Percentiles rank a stretch among this genome's conserved stretches.
Evolutionary conservation across 176 grass and related monocot genomes (phyloP).

Genomic region (Avena insularis): DNA sequence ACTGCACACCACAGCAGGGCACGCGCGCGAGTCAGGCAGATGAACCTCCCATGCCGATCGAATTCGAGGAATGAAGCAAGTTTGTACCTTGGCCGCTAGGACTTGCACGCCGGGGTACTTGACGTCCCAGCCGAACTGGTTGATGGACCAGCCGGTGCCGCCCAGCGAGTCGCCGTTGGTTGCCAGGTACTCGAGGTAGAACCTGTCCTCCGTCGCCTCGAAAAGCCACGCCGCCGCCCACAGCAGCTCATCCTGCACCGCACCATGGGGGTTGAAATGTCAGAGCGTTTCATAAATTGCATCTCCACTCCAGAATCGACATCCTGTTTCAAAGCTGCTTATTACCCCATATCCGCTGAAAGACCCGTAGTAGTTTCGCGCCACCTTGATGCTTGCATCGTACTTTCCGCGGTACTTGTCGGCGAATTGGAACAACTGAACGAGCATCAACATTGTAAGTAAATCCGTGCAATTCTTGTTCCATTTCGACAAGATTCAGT

Average conservation of each 20-base stretch:
- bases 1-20: constrained; percentile 25
- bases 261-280: neutral
- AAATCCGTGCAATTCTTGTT: neutral
- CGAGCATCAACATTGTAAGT: neutral
- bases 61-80: neutral
- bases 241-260: constrained; percentile 76
- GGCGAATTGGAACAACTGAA: constrained; percentile 79
- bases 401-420: constrained; percentile 94
- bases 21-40: neutral
- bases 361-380: constrained; percentile 77
- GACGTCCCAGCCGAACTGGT: constrained; percentile 95
- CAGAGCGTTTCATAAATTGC: neutral
- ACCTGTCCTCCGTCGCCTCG: constrained; percentile 67
- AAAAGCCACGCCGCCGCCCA: constrained; percentile 96
- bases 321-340: neutral
- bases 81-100: constrained; percentile 69
- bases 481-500: neutral
- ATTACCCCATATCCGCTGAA: constrained; percentile 93
- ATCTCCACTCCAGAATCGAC: neutral
- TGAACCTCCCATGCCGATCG: neutral
- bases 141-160: constrained; percentile 77
- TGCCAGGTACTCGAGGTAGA: constrained; percentile 78
- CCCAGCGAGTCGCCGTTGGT: constrained; percentile 69
- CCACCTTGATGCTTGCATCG: constrained; percentile 75
- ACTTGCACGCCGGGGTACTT: constrained; percentile 92